Conservation (phyloP, 2,329 filamentous ascomycete species). For the Rhynchosporium secalis region DNA sequence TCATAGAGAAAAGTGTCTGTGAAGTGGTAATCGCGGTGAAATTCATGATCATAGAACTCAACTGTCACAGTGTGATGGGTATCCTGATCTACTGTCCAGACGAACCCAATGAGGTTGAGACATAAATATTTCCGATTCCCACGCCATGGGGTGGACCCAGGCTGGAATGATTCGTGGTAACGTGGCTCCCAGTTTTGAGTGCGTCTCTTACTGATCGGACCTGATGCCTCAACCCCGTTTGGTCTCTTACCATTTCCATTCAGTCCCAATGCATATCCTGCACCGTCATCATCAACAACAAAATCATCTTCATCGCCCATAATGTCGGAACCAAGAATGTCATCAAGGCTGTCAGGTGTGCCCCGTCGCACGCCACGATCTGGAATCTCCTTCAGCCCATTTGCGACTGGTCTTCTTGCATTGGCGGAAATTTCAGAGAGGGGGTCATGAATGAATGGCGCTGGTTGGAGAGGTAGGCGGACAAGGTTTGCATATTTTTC, state of each 20-base stretch:
- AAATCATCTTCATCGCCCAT: slow-evolving; percentile 67
- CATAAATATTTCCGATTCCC: slow-evolving; percentile 92
- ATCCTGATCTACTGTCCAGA: slow-evolving; percentile 97
- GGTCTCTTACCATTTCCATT: slow-evolving; percentile 66
- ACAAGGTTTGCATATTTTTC: slow-evolving; percentile 58
- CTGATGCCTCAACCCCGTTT: slow-evolving; percentile 45
- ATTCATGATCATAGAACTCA: slow-evolving; percentile 94
- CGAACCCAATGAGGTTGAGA: slow-evolving; percentile 88
- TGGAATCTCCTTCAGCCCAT: slow-evolving; percentile 54
- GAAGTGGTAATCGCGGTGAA: slow-evolving; percentile 93
- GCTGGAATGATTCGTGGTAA: slow-evolving; percentile 84
- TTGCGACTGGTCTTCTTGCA: slow-evolving; percentile 54
- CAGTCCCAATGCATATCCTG: slow-evolving; percentile 71
- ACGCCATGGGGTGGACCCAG: slow-evolving; percentile 92
- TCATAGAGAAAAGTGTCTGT: slow-evolving; percentile 96
- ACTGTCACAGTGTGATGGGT: slow-evolving; percentile 91
- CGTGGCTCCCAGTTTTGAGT: slow-evolving; percentile 51
- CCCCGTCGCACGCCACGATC: slow-evolving; percentile 55
- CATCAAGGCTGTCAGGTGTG: slow-evolving; percentile 77
- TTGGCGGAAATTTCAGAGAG: slow-evolving; percentile 69
- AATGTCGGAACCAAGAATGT: slow-evolving; percentile 67
- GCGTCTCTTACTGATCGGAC: slow-evolving; percentile 46
- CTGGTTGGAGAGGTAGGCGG: slow-evolving; percentile 64
- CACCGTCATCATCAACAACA: slow-evolving; percentile 92
- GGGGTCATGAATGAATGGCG: slow-evolving; percentile 84